Evolutionary conservation across 2,329 filamentous ascomycete genomes (phyloP).

Genomic region (Acarospora socialis): DNA sequence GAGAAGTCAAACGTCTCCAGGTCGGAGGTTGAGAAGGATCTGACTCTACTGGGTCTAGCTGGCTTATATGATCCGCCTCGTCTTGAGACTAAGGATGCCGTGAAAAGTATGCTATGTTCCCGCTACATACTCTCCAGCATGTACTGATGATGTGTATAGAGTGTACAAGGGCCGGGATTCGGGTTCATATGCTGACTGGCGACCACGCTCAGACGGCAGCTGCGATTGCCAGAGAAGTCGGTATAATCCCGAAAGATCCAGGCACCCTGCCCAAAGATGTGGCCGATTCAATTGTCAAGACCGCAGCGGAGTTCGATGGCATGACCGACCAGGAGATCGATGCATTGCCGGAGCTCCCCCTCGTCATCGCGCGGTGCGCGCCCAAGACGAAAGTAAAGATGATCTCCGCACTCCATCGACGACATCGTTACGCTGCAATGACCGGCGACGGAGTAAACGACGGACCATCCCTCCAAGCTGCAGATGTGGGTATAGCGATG

Average conservation of each 20-base stretch:
- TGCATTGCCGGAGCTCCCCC: conserved; percentile 55
- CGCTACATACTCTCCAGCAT: not conserved
- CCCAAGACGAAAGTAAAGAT: conserved; percentile 81
- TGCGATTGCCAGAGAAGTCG: conserved; percentile 43
- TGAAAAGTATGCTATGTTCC: conserved; percentile 21
- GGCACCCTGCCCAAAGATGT: conserved; percentile 31
- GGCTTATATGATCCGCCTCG: conserved; percentile 50
- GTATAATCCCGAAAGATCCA: conserved; percentile 37
- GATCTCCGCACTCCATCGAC: conserved; percentile 73
- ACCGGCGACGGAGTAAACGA: conserved; percentile 84
- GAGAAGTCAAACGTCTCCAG: conserved; percentile 28
- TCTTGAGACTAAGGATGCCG: conserved; percentile 41
- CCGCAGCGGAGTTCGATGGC: conserved; percentile 41
- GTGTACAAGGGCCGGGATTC: conserved; percentile 40
- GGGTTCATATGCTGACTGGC: conserved; percentile 44
- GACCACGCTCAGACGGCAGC: conserved; percentile 43
- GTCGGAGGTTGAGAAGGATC: conserved; percentile 36
- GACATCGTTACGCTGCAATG: conserved; percentile 67
- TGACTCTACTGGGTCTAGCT: conserved; percentile 44
- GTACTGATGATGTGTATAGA: conserved; percentile 13
- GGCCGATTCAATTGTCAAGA: conserved; percentile 37
- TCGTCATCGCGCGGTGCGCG: conserved; percentile 72
- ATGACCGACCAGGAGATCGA: conserved; percentile 43
- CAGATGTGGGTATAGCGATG: conserved; percentile 83
- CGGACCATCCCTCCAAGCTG: conserved; percentile 62